Percentiles rank a stretch among this genome's conserved stretches.
These are phyloP conservation scores for Neoscytalidium dimidiatum DNA, from an alignment of 2,329 filamentous ascomycete species.

Conservation along the genomic window DNA sequence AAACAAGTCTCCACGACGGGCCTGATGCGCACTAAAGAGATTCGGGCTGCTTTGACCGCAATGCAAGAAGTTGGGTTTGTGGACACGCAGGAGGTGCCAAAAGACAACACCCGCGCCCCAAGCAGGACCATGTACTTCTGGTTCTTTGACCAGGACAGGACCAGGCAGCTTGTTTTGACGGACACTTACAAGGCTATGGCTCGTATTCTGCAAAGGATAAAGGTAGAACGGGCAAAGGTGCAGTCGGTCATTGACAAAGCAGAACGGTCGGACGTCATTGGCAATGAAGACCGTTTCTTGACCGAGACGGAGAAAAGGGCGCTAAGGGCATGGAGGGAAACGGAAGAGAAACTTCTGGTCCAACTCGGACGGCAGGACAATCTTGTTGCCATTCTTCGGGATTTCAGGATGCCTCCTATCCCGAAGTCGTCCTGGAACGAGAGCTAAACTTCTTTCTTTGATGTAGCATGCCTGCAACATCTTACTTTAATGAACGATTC, in stretches of 20 bases:
- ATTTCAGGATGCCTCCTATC: slow-evolving; percentile 45
- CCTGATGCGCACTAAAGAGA: slow-evolving; percentile 80
- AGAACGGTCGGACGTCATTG: slow-evolving; percentile 82
- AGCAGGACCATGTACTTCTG: slow-evolving; percentile 87
- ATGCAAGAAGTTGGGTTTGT: slow-evolving; percentile 86
- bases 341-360: slow-evolving; percentile 70
- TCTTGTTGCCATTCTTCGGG: slow-evolving; percentile 77
- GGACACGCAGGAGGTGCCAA: slow-evolving; percentile 91
- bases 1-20: slow-evolving; percentile 80
- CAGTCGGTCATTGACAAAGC: slow-evolving; percentile 76
- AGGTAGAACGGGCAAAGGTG: slow-evolving; percentile 71
- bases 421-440: slow-evolving; percentile 9
- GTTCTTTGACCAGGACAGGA: slow-evolving; percentile 80
- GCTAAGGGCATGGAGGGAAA: slow-evolving; percentile 63
- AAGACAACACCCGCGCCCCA: slow-evolving; percentile 78
- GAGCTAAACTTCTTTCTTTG: neutral
- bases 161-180: slow-evolving; percentile 70
- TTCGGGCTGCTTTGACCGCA: slow-evolving; percentile 79
- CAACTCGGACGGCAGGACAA: slow-evolving; percentile 84
- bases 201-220: slow-evolving; percentile 76
- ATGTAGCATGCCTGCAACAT: neutral
- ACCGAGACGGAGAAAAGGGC: slow-evolving; percentile 71
- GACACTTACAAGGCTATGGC: slow-evolving; percentile 89
- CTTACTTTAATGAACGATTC: neutral
- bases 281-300: slow-evolving; percentile 79